phyloP scores from a whole-genome alignment of 257 asterid species.

The Petrea volubilis region DNA sequence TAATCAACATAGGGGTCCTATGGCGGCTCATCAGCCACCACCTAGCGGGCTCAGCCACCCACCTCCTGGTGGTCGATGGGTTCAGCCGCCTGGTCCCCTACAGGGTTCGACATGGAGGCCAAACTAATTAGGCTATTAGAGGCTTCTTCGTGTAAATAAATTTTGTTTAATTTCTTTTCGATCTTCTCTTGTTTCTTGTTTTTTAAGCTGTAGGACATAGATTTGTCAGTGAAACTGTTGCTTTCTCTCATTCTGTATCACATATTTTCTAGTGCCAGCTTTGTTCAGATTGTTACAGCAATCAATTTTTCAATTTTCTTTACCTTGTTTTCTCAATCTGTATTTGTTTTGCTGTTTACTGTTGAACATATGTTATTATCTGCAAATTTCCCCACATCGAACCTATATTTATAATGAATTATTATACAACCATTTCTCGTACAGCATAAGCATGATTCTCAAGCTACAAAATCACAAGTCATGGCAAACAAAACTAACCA shows the following conservation, averaged over 20 bases:
- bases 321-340: too few relatives aligned
- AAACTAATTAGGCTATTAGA: conserved; percentile 15
- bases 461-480: too few relatives aligned
- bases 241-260: not conserved
- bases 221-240: not conserved
- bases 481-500: too few relatives aligned
- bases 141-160: conserved; percentile 21
- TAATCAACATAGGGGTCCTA: conserved; percentile 13
- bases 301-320: too few relatives aligned
- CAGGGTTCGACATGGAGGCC: conserved; percentile 41
- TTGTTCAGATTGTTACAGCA: too few relatives aligned
- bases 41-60: conserved; percentile 20
- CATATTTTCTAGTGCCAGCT: not conserved
- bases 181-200: not conserved
- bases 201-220: not conserved
- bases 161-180: not conserved
- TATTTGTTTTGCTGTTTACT: too few relatives aligned
- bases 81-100: conserved; percentile 33
- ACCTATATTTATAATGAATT: too few relatives aligned
- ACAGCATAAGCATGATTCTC: too few relatives aligned
- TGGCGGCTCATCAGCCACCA: conserved; percentile 20
- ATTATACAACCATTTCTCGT: too few relatives aligned
- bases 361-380: too few relatives aligned
- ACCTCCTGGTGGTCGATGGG: conserved; percentile 23
- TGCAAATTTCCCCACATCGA: too few relatives aligned